These are phyloP conservation scores for Rubia yunnanensis DNA, from an alignment of 257 asterid species.

Conservation along the genomic window DNA sequence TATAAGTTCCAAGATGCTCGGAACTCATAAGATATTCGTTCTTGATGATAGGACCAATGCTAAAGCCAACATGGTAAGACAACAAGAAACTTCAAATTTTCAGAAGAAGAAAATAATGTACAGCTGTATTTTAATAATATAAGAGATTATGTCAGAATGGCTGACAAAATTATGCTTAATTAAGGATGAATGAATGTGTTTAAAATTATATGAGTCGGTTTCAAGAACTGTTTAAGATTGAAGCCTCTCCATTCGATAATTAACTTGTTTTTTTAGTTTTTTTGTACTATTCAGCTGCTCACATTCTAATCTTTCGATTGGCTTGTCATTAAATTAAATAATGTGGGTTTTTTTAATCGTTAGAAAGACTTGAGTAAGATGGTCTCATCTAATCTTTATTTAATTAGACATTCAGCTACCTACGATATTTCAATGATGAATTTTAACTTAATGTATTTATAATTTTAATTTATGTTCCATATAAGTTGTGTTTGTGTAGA, in stretches of 20 bases:
- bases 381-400: too few relatives aligned
- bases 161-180: background rate
- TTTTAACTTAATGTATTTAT: too few relatives aligned
- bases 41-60: background rate
- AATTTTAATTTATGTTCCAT: too few relatives aligned
- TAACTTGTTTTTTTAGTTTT: too few relatives aligned
- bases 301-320: background rate
- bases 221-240: background rate
- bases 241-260: background rate
- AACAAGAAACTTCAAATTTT: background rate
- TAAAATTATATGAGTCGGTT: background rate
- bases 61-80: background rate
- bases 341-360: background rate
- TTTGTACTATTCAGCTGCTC: too few relatives aligned
- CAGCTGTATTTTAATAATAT: background rate
- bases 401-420: too few relatives aligned
- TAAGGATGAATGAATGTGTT: background rate
- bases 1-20: conserved; percentile 10
- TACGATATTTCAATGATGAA: too few relatives aligned
- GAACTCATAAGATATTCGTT: conserved; percentile 10
- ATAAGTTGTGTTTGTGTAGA: too few relatives aligned
- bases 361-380: too few relatives aligned
- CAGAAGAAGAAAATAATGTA: background rate
- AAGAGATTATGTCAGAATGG: background rate
- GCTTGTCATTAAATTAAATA: background rate